These are phyloP conservation scores for Talaromyces sp. DNA, from an alignment of 2,329 filamentous ascomycete genomes.

Conservation along the genomic window DNA sequence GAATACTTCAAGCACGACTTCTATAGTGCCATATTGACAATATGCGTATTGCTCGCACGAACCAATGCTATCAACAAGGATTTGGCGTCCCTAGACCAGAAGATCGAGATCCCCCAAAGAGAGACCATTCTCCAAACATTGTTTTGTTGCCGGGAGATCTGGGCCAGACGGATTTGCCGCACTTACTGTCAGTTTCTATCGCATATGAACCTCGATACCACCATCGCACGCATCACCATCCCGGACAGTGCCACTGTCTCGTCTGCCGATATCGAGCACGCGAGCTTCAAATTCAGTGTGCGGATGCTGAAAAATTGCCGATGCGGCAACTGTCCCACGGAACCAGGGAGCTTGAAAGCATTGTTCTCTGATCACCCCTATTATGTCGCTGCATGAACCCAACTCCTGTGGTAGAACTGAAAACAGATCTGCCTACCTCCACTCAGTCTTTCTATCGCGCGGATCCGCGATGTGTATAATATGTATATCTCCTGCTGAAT, in stretches of 20 bases:
- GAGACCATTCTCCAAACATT: constrained; percentile 16
- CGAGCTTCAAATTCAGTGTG: constrained; percentile 2
- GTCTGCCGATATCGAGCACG: background rate
- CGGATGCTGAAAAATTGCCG: constrained; percentile 8
- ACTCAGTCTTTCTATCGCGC: background rate
- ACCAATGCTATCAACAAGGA: constrained; percentile 10
- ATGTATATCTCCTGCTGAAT: background rate
- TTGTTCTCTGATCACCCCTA: constrained; percentile 4
- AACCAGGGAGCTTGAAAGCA: constrained; percentile 7
- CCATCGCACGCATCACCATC: constrained; percentile 4
- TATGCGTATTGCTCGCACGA: constrained; percentile 13
- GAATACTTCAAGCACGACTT: constrained; percentile 18
- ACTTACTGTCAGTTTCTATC: constrained; percentile 12
- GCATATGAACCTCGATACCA: constrained; percentile 9
- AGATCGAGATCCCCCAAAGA: constrained; percentile 12
- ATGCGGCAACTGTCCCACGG: constrained; percentile 8
- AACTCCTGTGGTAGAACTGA: background rate
- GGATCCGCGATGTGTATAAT: background rate
- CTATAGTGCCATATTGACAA: constrained; percentile 15
- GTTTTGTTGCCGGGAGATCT: constrained; percentile 29
- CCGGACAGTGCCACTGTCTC: background rate
- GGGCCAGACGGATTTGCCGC: constrained; percentile 40
- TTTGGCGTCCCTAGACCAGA: constrained; percentile 1
- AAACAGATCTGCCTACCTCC: background rate
- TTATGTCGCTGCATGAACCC: constrained; percentile 3